These are phyloP conservation scores for Blechomonas ayalai DNA, from an alignment of 208 protist genomes.

Conservation along the genomic window DNA sequence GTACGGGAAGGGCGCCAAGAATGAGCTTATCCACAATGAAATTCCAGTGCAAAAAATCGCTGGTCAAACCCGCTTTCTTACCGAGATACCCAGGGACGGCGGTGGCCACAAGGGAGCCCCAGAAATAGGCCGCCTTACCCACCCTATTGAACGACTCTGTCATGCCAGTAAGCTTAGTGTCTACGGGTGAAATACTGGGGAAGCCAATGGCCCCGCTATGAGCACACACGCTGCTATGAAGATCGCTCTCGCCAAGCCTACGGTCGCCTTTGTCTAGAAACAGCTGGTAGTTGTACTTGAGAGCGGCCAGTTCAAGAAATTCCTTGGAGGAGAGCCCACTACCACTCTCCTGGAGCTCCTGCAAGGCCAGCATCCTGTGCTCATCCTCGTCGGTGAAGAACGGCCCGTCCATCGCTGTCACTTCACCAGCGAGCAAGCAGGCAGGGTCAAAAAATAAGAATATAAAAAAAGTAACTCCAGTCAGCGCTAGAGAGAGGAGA, in stretches of 20 bases:
- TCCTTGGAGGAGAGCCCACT: conserved; percentile 24
- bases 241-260: conserved; percentile 15
- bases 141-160: conserved; percentile 26
- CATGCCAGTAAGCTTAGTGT: not conserved
- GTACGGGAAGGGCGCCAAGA: conserved; percentile 77
- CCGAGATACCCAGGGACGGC: conserved; percentile 74
- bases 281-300: conserved; percentile 39
- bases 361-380: conserved; percentile 21
- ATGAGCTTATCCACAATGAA: conserved; percentile 65
- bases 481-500: not conserved
- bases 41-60: conserved; percentile 82
- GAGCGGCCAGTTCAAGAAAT: conserved; percentile 20
- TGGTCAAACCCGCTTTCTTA: conserved; percentile 53
- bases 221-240: not conserved
- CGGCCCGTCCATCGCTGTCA: conserved; percentile 4
- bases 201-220: not conserved
- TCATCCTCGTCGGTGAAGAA: conserved; percentile 47
- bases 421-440: not conserved
- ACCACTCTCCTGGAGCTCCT: conserved; percentile 10
- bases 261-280: conserved; percentile 52
- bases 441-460: not conserved
- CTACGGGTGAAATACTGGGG: no score
- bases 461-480: conserved; percentile 1
- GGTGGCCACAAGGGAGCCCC: conserved; percentile 71
- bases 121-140: conserved; percentile 74